Conservation (phyloP, 2,329 filamentous ascomycete genomes). For the Penicillium sp. region DNA sequence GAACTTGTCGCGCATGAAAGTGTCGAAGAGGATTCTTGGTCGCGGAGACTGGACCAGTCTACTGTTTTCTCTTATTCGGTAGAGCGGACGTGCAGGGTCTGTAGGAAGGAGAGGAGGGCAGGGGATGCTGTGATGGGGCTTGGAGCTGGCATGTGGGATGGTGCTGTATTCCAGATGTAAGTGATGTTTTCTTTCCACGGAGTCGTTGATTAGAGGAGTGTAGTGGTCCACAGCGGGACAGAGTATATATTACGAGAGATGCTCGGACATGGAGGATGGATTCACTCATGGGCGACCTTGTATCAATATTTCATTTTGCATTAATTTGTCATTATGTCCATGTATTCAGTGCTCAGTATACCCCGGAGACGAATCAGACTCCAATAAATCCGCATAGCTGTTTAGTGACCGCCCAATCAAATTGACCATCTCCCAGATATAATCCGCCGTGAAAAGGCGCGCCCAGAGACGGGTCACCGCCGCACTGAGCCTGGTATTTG, state of each 20-base stretch:
- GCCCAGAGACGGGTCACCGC: constrained; percentile 35
- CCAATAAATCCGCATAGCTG: constrained; percentile 33
- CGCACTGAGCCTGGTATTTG: constrained; percentile 33
- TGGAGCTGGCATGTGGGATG: too few relatives aligned
- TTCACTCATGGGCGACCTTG: too few relatives aligned
- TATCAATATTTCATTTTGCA: too few relatives aligned
- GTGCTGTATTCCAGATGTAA: too few relatives aligned
- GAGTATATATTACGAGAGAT: background rate
- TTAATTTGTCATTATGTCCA: background rate
- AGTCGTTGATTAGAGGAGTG: too few relatives aligned
- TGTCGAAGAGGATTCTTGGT: constrained; percentile 23
- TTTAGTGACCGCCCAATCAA: constrained; percentile 35
- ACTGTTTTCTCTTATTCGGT: background rate
- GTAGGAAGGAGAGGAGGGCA: background rate
- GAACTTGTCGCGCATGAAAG: constrained; percentile 55
- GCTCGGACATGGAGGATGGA: too few relatives aligned
- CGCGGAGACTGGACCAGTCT: too few relatives aligned
- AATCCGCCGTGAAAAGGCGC: constrained; percentile 34
- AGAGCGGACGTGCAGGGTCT: background rate
- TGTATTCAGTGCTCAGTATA: background rate
- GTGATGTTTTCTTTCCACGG: too few relatives aligned
- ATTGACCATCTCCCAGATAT: constrained; percentile 39
- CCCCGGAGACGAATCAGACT: constrained; percentile 5
- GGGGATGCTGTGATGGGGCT: background rate
- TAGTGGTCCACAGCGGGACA: too few relatives aligned